Evolutionary conservation across 495 filamentous ascomycete species (phyloP).

Genomic region (Hyaloscypha hepaticicola): DNA sequence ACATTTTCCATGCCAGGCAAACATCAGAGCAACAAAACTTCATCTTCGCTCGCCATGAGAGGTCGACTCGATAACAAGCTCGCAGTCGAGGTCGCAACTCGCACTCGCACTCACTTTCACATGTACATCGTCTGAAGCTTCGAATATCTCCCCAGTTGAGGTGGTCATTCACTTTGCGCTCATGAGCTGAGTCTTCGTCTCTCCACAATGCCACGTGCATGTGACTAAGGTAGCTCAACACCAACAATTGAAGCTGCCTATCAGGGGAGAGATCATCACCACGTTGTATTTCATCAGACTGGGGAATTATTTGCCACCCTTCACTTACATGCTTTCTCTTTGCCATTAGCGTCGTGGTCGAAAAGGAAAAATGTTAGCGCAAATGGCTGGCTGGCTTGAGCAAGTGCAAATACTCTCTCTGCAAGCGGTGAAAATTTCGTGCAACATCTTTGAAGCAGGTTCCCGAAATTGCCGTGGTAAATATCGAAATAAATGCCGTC

Average conservation of each 20-base stretch:
- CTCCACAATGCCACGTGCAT: not conserved
- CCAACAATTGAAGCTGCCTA: not conserved
- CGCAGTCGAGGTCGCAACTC: not conserved
- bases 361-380: too few species aligned
- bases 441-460: not conserved
- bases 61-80: not conserved
- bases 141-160: too few species aligned
- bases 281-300: not conserved
- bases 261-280: not conserved
- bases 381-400: not conserved
- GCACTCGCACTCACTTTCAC: not conserved
- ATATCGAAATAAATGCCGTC: too few species aligned
- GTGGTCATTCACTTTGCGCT: too few species aligned
- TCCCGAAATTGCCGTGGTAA: not conserved
- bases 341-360: not conserved
- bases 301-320: not conserved
- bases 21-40: not conserved
- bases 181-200: not conserved
- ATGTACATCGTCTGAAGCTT: not conserved
- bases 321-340: not conserved
- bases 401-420: not conserved
- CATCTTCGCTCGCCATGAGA: not conserved
- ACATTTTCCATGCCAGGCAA: not conserved
- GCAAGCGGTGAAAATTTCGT: not conserved
- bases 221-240: not conserved